phyloP scores from a whole-genome alignment of 768 basidiomycete species.

The Auriscalpium vulgare region DNA sequence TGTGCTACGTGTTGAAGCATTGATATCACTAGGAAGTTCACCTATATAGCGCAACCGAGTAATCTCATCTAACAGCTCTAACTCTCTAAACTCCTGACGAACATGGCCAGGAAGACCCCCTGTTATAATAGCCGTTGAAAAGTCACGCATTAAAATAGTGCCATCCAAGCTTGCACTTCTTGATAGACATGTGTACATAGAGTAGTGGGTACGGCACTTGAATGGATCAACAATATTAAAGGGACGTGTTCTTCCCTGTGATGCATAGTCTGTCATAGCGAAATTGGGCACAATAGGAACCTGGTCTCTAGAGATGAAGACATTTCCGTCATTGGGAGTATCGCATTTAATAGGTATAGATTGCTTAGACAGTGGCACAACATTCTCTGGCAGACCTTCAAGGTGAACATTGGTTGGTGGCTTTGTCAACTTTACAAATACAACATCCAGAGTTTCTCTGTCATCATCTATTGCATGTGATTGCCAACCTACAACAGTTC shows the following conservation, averaged over 20 bases:
- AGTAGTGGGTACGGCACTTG: conserved; percentile 9
- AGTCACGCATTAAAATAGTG: conserved; percentile 12
- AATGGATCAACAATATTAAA: conserved; percentile 12
- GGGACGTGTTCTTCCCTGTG: conserved; percentile 17
- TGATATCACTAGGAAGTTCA: neutral
- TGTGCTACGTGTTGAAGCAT: neutral
- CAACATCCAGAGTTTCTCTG: neutral
- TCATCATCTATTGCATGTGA: neutral
- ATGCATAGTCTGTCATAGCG: conserved; percentile 18
- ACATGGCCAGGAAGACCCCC: conserved; percentile 9
- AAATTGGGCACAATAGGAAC: conserved; percentile 16
- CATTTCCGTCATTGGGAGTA: conserved; percentile 1
- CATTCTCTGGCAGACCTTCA: conserved; percentile 12
- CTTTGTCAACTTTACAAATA: conserved; percentile 12
- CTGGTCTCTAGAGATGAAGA: conserved; percentile 8
- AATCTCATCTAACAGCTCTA: conserved; percentile 10
- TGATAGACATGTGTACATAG: conserved; percentile 18
- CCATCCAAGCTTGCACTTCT: conserved; percentile 9
- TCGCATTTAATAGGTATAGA: neutral
- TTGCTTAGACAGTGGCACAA: conserved; percentile 10
- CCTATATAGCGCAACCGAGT: conserved; percentile 1
- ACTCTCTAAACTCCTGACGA: conserved; percentile 14
- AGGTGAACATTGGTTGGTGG: conserved; percentile 5
- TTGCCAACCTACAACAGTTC: conserved; percentile 10
- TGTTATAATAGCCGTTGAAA: conserved; percentile 2